Percentiles rank a stretch among this genome's conserved stretches.
phyloP scores from a whole-genome alignment of 2,329 filamentous ascomycete species.

The Exophiala spinifera region DNA sequence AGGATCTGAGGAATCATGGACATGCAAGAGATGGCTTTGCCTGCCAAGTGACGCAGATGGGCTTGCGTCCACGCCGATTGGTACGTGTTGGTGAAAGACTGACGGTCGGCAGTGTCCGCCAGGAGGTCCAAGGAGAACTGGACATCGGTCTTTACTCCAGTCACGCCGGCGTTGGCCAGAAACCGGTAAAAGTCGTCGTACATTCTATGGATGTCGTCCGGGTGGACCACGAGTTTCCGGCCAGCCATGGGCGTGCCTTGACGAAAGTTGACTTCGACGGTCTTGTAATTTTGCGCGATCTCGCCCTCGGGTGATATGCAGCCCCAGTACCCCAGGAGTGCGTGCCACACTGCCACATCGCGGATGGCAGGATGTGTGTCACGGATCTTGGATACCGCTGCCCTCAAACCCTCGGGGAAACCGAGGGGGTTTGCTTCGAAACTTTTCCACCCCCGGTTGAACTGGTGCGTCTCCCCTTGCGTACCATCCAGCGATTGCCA shows the following conservation, averaged over 20 bases:
- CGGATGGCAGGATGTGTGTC: constrained; percentile 67
- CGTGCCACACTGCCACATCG: constrained; percentile 92
- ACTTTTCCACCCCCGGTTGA: constrained; percentile 62
- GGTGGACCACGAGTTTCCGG: constrained; percentile 69
- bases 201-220: constrained; percentile 70
- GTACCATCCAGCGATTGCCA: constrained; percentile 75
- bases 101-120: constrained; percentile 64
- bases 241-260: constrained; percentile 49
- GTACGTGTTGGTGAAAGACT: constrained; percentile 69
- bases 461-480: constrained; percentile 49
- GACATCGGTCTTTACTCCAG: constrained; percentile 88
- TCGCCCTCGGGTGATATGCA: constrained; percentile 71
- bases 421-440: constrained; percentile 80
- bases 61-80: constrained; percentile 83
- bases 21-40: constrained; percentile 88
- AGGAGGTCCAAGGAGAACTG: constrained; percentile 86
- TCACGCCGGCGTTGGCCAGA: constrained; percentile 68
- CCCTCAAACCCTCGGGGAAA: constrained; percentile 77
- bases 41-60: constrained; percentile 72
- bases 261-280: constrained; percentile 56
- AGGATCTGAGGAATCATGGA: constrained; percentile 81
- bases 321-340: constrained; percentile 84
- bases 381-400: constrained; percentile 67
- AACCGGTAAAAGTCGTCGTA: constrained; percentile 93
- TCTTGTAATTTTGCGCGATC: constrained; percentile 76